Conservation (phyloP, 805 yeast species). For the Jamesozyma spencerorum region DNA sequence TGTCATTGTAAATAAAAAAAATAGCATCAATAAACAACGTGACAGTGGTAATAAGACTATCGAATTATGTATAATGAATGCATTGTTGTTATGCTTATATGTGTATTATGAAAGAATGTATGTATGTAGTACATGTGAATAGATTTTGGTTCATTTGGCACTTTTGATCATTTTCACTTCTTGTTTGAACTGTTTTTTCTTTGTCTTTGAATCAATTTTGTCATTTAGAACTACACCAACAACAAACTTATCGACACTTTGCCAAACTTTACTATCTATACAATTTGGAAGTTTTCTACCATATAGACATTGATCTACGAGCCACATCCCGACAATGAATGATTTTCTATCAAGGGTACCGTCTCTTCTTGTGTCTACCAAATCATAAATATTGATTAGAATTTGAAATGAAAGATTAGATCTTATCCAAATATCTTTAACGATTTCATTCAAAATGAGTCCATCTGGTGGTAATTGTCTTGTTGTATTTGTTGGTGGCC, state of each 20-base stretch:
- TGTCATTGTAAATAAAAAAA: too few relatives aligned
- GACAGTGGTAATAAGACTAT: too few relatives aligned
- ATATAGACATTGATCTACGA: slow-evolving; percentile 89
- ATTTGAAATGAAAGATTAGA: slow-evolving; percentile 60
- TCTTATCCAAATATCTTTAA: slow-evolving; percentile 70
- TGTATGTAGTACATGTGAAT: too few relatives aligned
- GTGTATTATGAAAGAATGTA: too few relatives aligned
- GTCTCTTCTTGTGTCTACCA: slow-evolving; percentile 57
- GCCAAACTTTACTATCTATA: slow-evolving; percentile 69
- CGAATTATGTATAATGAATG: too few relatives aligned
- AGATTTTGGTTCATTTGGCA: not conserved
- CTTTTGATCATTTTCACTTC: slow-evolving; percentile 4
- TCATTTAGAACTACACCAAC: slow-evolving; percentile 4
- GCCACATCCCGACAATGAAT: slow-evolving; percentile 95
- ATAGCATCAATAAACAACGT: too few relatives aligned
- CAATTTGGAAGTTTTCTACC: slow-evolving; percentile 79
- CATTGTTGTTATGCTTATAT: too few relatives aligned
- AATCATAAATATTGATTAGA: slow-evolving; percentile 55
- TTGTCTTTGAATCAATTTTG: not conserved
- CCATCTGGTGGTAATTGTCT: slow-evolving; percentile 24
- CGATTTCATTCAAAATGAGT: slow-evolving; percentile 40
- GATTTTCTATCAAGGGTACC: slow-evolving; percentile 73
- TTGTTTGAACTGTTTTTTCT: slow-evolving; percentile 2
- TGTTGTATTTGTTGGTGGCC: slow-evolving; percentile 9
- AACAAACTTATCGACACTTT: slow-evolving; percentile 44